Evolutionary conservation across 179 eudicot genomes (phyloP), one percentile per base, ranked within the genome.

Genomic region (Beta corolliflora): DNA sequence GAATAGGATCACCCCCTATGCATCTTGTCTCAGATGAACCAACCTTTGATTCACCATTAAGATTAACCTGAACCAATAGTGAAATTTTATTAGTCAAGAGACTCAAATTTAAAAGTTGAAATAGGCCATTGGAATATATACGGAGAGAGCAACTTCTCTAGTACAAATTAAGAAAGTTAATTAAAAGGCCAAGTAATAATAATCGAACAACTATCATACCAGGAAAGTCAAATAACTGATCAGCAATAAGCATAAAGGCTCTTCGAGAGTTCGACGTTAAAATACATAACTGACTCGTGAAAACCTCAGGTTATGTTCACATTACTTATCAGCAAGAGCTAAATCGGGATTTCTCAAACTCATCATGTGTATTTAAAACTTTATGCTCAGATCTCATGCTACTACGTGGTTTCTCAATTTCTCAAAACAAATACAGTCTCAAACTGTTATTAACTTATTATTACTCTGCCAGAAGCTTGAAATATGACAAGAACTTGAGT

Each of bases 61-160:
- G 74, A 70, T 29, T 67, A 82, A 64, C 89, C 97, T 91, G 84
- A 59, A 73, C n/a, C 76, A 75, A 54, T 58, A 58, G 66, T 21
- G 52, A 61, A 61, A 11, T 25, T 23, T 44, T 55, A 61, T 41
- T 48, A 15, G 55, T 81, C 29, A 67, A 48, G 36, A 36, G 48
- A n/a, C 25, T 25, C 29, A 25, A 25, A 25, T 25, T 25, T 25
- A 25, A 59, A 53, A 59, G 65, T 70, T 44, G 36, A 25, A 74
- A 77, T 73, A 73, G 63, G 59, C 12, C n/a, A 9, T 58, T n/a
- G 46, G n/a, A 58, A 29, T 11, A 41, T 12, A 18, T 16, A 3
- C 0, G 23, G 54, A n/a, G 29, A 78, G 52, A 56, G 29, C 29
- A 25, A 25, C 29, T 25, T 25, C 48, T 19, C 48, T 54, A 29